Evolutionary conservation across 2,329 filamentous ascomycete genomes (phyloP), one percentile per base, ranked within the genome.

Genomic region (Ceratocystis papillata): DNA sequence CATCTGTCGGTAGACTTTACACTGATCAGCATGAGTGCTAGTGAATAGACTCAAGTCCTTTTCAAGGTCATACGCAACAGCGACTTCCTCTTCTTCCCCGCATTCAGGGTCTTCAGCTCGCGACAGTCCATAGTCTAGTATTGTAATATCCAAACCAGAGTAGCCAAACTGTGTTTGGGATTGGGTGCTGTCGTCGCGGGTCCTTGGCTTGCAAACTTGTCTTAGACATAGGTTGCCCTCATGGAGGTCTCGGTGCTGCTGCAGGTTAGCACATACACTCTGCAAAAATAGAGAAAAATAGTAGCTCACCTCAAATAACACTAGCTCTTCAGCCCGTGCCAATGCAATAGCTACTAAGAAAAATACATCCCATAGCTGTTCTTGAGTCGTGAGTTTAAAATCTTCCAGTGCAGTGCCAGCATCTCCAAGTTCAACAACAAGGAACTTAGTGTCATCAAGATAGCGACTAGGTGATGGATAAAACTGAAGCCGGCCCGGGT

Each of bases 61-160:
- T 70, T 87, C 84, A 8, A 87, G 76, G 69, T 87, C 82, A 69
- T 80, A 82, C 1, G 80, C 82, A 5, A 84, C 77, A 0, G 77
- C 75, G 1, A 75, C 73, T 30, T 75, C 73, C 6, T 70, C 72
- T 8, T 71, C 70, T 33, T 76, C 72, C 20, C 76, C 73, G 2
- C 71, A 65, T 1, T 71, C 72, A 4, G 77, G 69, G 63, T 81
- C 75, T 37, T 79, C 79, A 2, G 83, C 84, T 20, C 84, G 79
- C 0, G 84, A 87, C 15, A 87, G 77, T 0, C 84, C 84, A 69
- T 87, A 87, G 73, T 87, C 84, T 4, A 87, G 76, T 50, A 87
- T 83, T 0, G 84, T 87, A 60, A 87, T 81, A 65, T 86, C 82
- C 3, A 86, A 75, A 1, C 83, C 83, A 0, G 84, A 86, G 69